Base-by-base conservation (phyloP, 768 basidiomycete species). In the Pleurotus djamor region DNA sequence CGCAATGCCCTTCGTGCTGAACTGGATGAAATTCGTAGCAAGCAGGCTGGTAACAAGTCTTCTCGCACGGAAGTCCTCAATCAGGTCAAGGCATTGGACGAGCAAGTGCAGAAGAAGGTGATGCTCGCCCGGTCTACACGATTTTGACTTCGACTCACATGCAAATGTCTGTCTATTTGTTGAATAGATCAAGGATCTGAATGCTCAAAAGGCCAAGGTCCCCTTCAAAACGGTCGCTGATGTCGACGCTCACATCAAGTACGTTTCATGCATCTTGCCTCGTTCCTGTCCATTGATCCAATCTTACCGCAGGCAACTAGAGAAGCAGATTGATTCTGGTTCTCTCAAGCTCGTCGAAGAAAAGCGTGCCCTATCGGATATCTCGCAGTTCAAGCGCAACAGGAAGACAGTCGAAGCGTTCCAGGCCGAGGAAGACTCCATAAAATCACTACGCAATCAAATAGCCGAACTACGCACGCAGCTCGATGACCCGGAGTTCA, bases 291-390 rank as follows among this genome's bases (percentile, higher is more conserved):
- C 13, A 60, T 57, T 64, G 59, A 58, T 43, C 59, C 34, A 45
- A 61, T 62, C 59, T 35, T 28, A 28, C 49, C 57, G 14, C 67
- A 96, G 94, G 66, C 79, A 87, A 61, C 78, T 97, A 60, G 92
- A 98, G 52, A 89, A 85, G 68, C 91, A 94, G 70, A 88, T 99
- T 56, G 96, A 98, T 69, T 92, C 92, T 4, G 96, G 96, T 28
- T 85, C 67, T 60, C 81, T 99, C 82, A 97, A 93, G 70, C 81
- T 98, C 60, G 94, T 88, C 32, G 96, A 97, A 59, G 97, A 99
- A 75, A 98, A 97, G 76, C 88, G 94, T 54, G 92, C 95, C 4
- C 81, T 99, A n/a, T 83, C 85, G 64, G 96, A 98, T 66, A 96
- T 99, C 61, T 84, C 81, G 61, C 80, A 82, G 47, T 76, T 80